Conservation (phyloP, 1,139 yeast genomes). For the Ashbya aceris region DNA sequence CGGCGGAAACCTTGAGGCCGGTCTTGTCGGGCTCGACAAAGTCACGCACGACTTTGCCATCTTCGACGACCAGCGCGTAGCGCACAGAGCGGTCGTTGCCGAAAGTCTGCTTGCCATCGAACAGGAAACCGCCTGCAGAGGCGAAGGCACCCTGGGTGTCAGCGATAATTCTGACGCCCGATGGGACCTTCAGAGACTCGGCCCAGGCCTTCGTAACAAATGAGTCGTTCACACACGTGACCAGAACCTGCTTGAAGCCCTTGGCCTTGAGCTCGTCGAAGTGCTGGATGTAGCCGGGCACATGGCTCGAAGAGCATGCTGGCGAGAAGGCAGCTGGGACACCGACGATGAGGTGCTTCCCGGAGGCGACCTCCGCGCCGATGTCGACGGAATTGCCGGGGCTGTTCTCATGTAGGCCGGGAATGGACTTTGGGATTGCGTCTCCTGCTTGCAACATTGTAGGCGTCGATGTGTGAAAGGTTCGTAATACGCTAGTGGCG, state of each 20-base stretch:
- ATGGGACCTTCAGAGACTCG: conserved; percentile 36
- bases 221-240: conserved; percentile 77
- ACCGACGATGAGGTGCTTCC: conserved; percentile 58
- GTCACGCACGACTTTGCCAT: conserved; percentile 56
- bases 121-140: conserved; percentile 50
- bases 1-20: conserved; percentile 50
- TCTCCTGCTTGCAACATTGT: conserved; percentile 33
- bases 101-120: conserved; percentile 54
- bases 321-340: conserved; percentile 92
- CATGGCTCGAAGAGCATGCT: conserved; percentile 68
- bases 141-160: conserved; percentile 71
- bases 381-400: conserved; percentile 61
- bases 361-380: conserved; percentile 39
- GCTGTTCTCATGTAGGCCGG: conserved; percentile 48
- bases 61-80: conserved; percentile 64
- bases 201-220: conserved; percentile 82
- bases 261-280: conserved; percentile 47
- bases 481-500: no score
- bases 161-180: conserved; percentile 46
- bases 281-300: conserved; percentile 64
- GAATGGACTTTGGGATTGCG: conserved; percentile 42
- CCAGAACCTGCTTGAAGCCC: conserved; percentile 52
- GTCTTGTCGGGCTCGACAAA: conserved; percentile 79
- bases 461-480: no score
- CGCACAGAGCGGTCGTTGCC: conserved; percentile 71